Conservation (phyloP, 371 early-diverging fungal genomes). For the Globomyces sp. region DNA sequence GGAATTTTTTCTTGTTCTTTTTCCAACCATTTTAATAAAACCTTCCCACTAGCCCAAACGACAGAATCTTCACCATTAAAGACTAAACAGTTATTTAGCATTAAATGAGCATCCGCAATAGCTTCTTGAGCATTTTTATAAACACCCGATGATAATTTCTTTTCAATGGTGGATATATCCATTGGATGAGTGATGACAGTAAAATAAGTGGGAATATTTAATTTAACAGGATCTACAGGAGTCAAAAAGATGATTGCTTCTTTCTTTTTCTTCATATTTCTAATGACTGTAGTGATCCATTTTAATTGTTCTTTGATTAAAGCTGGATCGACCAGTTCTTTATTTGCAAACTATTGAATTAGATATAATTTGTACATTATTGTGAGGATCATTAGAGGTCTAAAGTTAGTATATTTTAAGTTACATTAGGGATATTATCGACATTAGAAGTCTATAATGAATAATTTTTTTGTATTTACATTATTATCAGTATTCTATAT, state of each 20-base stretch:
- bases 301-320: slow-evolving; percentile 67
- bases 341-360: too few species aligned
- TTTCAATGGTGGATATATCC: slow-evolving; percentile 94
- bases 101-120: slow-evolving; percentile 71
- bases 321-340: slow-evolving; percentile 2
- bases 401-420: slow-evolving; percentile 2
- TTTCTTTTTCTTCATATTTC: slow-evolving; percentile 69
- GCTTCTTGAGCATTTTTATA: slow-evolving; percentile 70
- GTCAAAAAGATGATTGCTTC: slow-evolving; percentile 78
- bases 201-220: slow-evolving; percentile 94
- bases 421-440: slow-evolving; percentile 8
- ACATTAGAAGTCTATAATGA: not conserved
- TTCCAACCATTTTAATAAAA: slow-evolving; percentile 71
- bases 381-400: too few species aligned
- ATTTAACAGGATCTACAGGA: slow-evolving; percentile 92
- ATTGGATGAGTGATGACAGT: slow-evolving; percentile 93
- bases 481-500: too few species aligned
- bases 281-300: slow-evolving; percentile 72
- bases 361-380: too few species aligned
- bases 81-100: slow-evolving; percentile 85
- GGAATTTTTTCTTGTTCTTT: slow-evolving; percentile 72
- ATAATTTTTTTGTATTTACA: too few species aligned
- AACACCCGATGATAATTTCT: slow-evolving; percentile 59
- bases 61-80: slow-evolving; percentile 84
- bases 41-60: slow-evolving; percentile 72